phyloP scores from a whole-genome alignment of 2,329 filamentous ascomycete genomes.

The Tympanopsis confertula region DNA sequence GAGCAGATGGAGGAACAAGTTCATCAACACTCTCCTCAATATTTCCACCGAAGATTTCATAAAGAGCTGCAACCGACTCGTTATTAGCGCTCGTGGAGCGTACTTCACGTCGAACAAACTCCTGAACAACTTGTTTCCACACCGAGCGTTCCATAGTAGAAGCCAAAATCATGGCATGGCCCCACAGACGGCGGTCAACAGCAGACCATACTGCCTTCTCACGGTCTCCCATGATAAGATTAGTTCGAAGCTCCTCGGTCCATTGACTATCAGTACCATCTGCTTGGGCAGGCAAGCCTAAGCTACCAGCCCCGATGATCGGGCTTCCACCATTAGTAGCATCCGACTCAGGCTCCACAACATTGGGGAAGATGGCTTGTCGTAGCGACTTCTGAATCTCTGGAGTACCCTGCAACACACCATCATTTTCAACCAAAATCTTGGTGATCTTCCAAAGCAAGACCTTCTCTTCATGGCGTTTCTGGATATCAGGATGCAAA shows the following conservation, averaged over 20 bases:
- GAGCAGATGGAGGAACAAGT: slow-evolving; percentile 81
- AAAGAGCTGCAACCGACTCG: slow-evolving; percentile 79
- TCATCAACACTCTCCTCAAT: slow-evolving; percentile 91
- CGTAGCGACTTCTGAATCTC: slow-evolving; percentile 66
- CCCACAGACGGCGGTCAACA: slow-evolving; percentile 88
- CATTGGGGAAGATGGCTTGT: slow-evolving; percentile 56
- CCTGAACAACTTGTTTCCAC: slow-evolving; percentile 87
- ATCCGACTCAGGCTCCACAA: slow-evolving; percentile 14
- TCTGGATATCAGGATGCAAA: slow-evolving; percentile 46
- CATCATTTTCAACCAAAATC: slow-evolving; percentile 77
- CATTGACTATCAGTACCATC: slow-evolving; percentile 61
- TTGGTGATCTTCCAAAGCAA: slow-evolving; percentile 80
- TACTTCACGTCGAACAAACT: slow-evolving; percentile 91
- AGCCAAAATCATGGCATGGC: slow-evolving; percentile 85
- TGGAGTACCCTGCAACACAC: slow-evolving; percentile 61
- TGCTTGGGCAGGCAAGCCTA: slow-evolving; percentile 26
- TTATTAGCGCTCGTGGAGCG: slow-evolving; percentile 58
- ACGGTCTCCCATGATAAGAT: slow-evolving; percentile 68
- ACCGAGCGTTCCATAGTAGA: slow-evolving; percentile 65
- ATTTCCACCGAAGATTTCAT: slow-evolving; percentile 89
- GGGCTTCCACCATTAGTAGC: slow-evolving; percentile 8
- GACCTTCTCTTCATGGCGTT: slow-evolving; percentile 66
- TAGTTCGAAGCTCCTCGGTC: slow-evolving; percentile 60
- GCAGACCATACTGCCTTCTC: slow-evolving; percentile 90
- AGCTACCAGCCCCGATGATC: slow-evolving; percentile 12